Percentiles rank a stretch among this genome's conserved stretches.
These are phyloP conservation scores for Ascosphaera pollenicola DNA, from an alignment of 2,329 filamentous ascomycete species.

Conservation along the genomic window DNA sequence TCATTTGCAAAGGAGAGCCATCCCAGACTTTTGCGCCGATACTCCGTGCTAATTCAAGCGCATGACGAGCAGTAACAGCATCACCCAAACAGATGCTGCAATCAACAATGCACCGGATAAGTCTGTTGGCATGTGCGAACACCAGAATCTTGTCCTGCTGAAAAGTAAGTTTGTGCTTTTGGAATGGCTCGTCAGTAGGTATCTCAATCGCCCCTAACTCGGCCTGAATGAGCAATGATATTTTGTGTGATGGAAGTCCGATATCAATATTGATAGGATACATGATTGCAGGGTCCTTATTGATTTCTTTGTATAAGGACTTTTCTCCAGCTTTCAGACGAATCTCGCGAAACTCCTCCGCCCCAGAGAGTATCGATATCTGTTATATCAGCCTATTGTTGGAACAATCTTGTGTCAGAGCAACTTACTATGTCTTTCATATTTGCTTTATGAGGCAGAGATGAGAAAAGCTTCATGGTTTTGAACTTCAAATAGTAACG, in stretches of 20 bases:
- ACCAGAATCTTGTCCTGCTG: constrained; percentile 38
- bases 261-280: constrained; percentile 50
- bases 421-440: constrained; percentile 44
- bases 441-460: constrained; percentile 35
- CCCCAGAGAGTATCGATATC: constrained; percentile 33
- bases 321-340: constrained; percentile 51
- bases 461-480: constrained; percentile 52
- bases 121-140: constrained; percentile 44
- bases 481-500: constrained; percentile 59
- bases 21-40: constrained; percentile 65
- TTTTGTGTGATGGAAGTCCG: constrained; percentile 45
- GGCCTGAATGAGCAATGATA: constrained; percentile 56
- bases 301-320: constrained; percentile 46
- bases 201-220: constrained; percentile 46
- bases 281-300: constrained; percentile 43
- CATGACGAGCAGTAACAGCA: constrained; percentile 41
- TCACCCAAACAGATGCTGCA: constrained; percentile 44
- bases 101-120: constrained; percentile 56
- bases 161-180: constrained; percentile 33
- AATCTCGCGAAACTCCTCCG: constrained; percentile 50
- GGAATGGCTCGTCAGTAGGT: constrained; percentile 34
- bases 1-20: constrained; percentile 54
- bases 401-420: too few species aligned
- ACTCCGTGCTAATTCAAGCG: constrained; percentile 57
- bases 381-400: neutral